These are phyloP conservation scores for Fonsecaea pedrosoi DNA, from an alignment of 2,329 filamentous ascomycete genomes.

Conservation along the genomic window DNA sequence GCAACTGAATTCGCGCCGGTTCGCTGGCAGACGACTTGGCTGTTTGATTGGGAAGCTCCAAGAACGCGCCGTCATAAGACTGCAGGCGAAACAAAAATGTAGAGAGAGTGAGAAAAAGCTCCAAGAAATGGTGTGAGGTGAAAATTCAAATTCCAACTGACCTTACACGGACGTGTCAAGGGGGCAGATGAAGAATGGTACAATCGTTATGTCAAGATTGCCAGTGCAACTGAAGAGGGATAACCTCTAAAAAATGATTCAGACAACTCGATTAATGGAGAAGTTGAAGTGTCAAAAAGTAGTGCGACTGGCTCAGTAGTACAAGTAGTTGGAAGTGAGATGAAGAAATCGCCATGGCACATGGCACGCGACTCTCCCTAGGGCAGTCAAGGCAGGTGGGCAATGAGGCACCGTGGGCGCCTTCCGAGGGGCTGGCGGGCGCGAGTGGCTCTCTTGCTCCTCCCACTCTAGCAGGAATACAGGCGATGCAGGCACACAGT, in stretches of 20 bases:
- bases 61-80: not conserved
- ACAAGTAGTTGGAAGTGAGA: conserved; percentile 1
- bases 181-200: not conserved
- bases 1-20: conserved; percentile 1
- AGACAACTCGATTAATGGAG: not conserved
- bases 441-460: not conserved
- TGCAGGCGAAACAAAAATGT: not conserved
- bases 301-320: not conserved
- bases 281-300: not conserved
- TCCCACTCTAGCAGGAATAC: not conserved
- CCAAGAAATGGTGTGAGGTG: not conserved
- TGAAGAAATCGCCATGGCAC: conserved; percentile 2
- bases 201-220: not conserved
- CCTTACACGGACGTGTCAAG: not conserved
- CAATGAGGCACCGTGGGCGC: not conserved
- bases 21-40: conserved; percentile 4
- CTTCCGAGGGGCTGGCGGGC: not conserved
- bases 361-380: not conserved
- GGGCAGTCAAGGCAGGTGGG: not conserved
- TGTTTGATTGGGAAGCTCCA: conserved; percentile 5
- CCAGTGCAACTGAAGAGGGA: not conserved
- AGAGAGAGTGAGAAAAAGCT: not conserved
- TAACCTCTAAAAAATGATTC: not conserved
- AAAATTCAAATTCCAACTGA: conserved; percentile 21
- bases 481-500: not conserved